These are phyloP conservation scores for Elaeis oleifera DNA, from an alignment of 202 grass and related monocot species.

Conservation along the genomic window DNA sequence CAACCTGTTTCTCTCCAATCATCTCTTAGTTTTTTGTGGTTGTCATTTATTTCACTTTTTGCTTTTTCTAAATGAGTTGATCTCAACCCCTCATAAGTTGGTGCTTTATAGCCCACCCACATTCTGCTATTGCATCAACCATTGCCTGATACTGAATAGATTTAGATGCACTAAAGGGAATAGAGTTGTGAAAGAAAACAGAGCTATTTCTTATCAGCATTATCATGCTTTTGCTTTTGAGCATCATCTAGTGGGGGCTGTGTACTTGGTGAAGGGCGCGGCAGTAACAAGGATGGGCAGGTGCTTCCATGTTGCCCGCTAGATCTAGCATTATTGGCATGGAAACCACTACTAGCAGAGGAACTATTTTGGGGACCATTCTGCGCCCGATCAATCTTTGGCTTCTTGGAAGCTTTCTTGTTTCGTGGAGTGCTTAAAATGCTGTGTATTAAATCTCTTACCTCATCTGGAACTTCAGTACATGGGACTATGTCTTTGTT, in stretches of 20 bases:
- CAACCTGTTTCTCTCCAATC: slow-evolving; percentile 23
- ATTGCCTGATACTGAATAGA: slow-evolving; percentile 19
- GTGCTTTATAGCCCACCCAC: slow-evolving; percentile 23
- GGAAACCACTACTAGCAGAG: slow-evolving; percentile 9
- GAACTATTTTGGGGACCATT: slow-evolving; percentile 22
- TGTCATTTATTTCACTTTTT: slow-evolving; percentile 17
- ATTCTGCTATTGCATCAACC: slow-evolving; percentile 21
- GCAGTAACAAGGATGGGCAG: slow-evolving; percentile 19
- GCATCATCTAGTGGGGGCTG: slow-evolving; percentile 9
- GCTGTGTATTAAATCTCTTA: slow-evolving; percentile 16
- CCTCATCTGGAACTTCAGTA: slow-evolving; percentile 17
- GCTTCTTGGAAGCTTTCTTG: slow-evolving; percentile 17
- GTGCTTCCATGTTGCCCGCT: slow-evolving; percentile 20
- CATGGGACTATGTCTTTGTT: slow-evolving; percentile 25
- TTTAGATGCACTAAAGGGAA: slow-evolving; percentile 15
- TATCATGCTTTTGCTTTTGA: slow-evolving; percentile 21
- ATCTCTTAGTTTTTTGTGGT: slow-evolving; percentile 9
- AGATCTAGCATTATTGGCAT: slow-evolving; percentile 19
- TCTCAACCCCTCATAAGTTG: slow-evolving; percentile 12
- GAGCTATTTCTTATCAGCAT: slow-evolving; percentile 19
- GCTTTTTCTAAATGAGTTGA: slow-evolving; percentile 21
- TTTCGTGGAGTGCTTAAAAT: slow-evolving; percentile 18
- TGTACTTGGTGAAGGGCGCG: slow-evolving; percentile 6
- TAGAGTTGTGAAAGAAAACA: slow-evolving; percentile 24
- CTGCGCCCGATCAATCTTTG: not conserved